Percentiles rank a stretch among this genome's conserved stretches.
phyloP scores from a whole-genome alignment of 192 early-diverging fungal genomes.

The Coemansia sp. region DNA sequence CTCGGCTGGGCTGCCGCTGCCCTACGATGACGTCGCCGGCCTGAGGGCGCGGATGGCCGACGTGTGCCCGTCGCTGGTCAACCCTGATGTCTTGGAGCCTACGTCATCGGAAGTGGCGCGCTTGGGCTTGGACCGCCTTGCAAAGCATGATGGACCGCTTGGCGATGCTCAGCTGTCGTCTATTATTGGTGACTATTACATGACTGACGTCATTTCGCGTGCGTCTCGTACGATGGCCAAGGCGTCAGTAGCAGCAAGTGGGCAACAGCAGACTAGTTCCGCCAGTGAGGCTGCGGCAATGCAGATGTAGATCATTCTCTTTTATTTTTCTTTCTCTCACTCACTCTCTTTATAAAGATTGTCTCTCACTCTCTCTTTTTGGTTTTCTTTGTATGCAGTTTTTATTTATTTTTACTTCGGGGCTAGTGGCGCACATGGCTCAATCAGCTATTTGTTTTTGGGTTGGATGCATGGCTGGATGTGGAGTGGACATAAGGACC shows the following conservation, averaged over 20 bases:
- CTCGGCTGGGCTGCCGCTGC: constrained; percentile 78
- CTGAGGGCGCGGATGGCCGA: constrained; percentile 88
- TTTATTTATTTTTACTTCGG: background rate
- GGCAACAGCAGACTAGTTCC: background rate
- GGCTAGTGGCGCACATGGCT: background rate
- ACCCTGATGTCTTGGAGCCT: constrained; percentile 68
- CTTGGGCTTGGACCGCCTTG: constrained; percentile 67
- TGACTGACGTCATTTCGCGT: constrained; percentile 92
- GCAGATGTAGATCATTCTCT: background rate
- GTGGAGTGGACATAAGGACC: background rate
- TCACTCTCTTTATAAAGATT: background rate
- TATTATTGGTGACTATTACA: constrained; percentile 88
- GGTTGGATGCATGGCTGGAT: background rate
- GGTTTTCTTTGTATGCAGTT: background rate
- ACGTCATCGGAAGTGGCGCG: constrained; percentile 56
- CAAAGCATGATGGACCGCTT: constrained; percentile 18
- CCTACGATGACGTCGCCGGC: constrained; percentile 85
- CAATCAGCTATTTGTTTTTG: background rate
- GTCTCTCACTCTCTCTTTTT: background rate
- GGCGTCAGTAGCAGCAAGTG: constrained; percentile 65
- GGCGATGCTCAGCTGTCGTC: constrained; percentile 52
- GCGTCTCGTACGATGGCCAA: constrained; percentile 97
- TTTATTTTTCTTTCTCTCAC: background rate
- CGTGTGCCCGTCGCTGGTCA: constrained; percentile 82
- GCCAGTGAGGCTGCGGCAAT: background rate